phyloP scores from a whole-genome alignment of 2,329 filamentous ascomycete species.

The Colletotrichum zoysiae region DNA sequence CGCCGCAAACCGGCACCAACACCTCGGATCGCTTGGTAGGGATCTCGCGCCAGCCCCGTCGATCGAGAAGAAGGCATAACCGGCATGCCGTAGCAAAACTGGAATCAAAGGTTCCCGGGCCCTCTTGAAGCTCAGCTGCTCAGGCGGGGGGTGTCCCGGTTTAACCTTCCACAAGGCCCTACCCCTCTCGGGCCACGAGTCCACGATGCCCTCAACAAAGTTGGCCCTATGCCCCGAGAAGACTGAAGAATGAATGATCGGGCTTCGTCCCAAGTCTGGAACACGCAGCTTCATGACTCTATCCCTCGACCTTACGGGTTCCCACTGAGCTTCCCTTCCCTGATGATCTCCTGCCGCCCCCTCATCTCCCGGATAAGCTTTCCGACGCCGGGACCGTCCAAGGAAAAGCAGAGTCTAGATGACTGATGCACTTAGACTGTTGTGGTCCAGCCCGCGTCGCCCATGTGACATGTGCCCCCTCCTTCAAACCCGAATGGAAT shows the following conservation, averaged over 20 bases:
- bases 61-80: background rate
- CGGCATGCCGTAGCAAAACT: background rate
- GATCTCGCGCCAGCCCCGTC: background rate
- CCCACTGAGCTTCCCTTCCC: background rate
- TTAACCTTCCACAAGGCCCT: background rate
- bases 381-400: conserved; percentile 1
- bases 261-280: background rate
- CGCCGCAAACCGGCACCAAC: background rate
- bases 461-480: background rate
- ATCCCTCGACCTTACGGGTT: background rate
- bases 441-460: background rate
- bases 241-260: background rate
- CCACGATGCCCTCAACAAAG: background rate
- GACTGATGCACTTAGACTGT: background rate
- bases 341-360: background rate
- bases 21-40: background rate
- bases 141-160: background rate
- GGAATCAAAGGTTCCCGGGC: background rate
- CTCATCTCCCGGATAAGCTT: conserved; percentile 20
- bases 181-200: background rate
- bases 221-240: background rate
- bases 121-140: background rate
- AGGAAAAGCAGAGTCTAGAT: background rate
- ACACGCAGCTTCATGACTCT: background rate
- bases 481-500: background rate